Base-by-base conservation (phyloP, 2,329 filamentous ascomycete species). In the Colletotrichum cordylinicola region DNA sequence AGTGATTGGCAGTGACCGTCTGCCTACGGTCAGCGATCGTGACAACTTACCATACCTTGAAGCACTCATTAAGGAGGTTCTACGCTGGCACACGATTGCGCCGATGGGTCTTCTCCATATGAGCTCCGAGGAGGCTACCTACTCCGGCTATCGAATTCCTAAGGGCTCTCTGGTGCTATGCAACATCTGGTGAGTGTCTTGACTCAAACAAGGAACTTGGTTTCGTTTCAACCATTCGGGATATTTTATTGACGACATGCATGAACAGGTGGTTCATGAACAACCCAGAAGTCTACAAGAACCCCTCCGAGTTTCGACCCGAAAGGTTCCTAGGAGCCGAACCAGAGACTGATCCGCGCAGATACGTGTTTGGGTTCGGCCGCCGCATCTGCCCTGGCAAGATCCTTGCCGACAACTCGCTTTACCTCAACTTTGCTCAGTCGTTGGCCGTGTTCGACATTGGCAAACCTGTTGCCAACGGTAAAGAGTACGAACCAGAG, bases 261-360 rank as follows among this genome's bases (percentile, higher is more conserved):
- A 15, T 3, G 8, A 15, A 8, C 21, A 65, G 62, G 62, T 83
- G 77, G 78, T 79, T 85, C 18, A 89, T 92, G 29, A 93, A 95
- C 82, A 93, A 95, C 79, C 90, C 91, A 3, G 90, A 92, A 35
- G 91, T 90, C 4, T 95, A 95, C 81, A 87, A 90, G 0, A 69
- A 84, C n/a, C 84, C 84, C 0, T 72, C 65, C 8, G 29, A 35
- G 2, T 86, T 86, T 18, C 77, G 83, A 24, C 85, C 84, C 0
- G 81, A 82, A 4, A 79, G 85, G 0, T 85, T 79, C 75, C 77
- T 87, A 6, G 15, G 27, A 9, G 37, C 31, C 18, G 75, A 76
- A 31, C 31, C 31, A 24, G 48, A 56, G 31, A 21, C 52, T 9
- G 78, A 79, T 65, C 79, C 79, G 0, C 16, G 6, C 0, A 18